Base-by-base conservation (phyloP, 2,329 filamentous ascomycete genomes). In the Penicillium sp. region DNA sequence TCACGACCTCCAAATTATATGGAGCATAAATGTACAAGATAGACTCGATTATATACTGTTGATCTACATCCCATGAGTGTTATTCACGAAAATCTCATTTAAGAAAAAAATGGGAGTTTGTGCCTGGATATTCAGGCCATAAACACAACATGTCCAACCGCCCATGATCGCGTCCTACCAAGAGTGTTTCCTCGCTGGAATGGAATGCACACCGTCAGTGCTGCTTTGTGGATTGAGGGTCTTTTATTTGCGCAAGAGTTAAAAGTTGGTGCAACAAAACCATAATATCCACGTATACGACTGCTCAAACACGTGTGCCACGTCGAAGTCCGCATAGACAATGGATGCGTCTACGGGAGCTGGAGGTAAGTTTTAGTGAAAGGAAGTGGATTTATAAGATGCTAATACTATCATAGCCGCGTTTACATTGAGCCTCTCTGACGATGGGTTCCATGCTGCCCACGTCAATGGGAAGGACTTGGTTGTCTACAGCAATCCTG, bases 391-490 rank as follows among this genome's bases (percentile, higher is more conserved):
- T 40, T 66, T 11, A 28, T 8, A 10, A 16, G 7, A 42, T 6
- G 22, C 25, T 58, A 28, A 57, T 38, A 64, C 48, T 45, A 2
- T 57, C 33, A 2, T 35, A 69, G 68, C 40, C 22, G 51, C 64
- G 7, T 45, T 68, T 40, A 57, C 68, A 6, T 59, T 74, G 2
- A 61, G 62, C 14, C 37, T 77, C 8, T 74, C 72, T n/a, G 71
- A 74, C 28, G 69, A 73, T 60, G 73, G 73, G 1, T 58, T 67
- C 14, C 72, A 68, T 62, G 71, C 66, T 30, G 65, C 66, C n/a
- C 72, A 74, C 11, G 37, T 71, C 26, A 70, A 65, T 55, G 71
- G 66, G 2, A 77, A 74, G 58, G 72, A 75, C n/a, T 58, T 77
- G 11, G 57, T 73, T 11, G 56, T 78, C 10, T 73, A 76, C 52